These are phyloP conservation scores for Taxillus chinensis DNA, from an alignment of 164 flowering plant species.

Conservation along the genomic window DNA sequence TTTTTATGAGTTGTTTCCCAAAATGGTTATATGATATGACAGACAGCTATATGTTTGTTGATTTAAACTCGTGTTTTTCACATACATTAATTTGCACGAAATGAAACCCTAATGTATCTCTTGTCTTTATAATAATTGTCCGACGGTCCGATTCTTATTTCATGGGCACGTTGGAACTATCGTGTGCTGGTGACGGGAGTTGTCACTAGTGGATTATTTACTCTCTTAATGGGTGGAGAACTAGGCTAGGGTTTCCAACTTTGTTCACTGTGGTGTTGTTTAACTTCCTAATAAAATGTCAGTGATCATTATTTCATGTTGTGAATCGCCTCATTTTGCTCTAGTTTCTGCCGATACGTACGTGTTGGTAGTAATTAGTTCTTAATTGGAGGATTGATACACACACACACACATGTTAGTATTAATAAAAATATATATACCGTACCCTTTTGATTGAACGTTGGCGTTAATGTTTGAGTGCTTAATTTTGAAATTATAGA, in stretches of 20 bases:
- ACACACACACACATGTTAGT: not conserved
- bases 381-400: not conserved
- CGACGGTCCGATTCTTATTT: conserved; percentile 3
- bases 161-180: not conserved
- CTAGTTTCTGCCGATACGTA: not conserved
- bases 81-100: not conserved
- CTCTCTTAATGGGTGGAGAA: conserved; percentile 6
- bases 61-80: not conserved
- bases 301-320: conserved; percentile 18
- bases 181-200: conserved; percentile 1
- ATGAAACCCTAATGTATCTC: conserved; percentile 18
- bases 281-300: not conserved
- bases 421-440: not conserved
- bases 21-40: no score
- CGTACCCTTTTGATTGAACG: not conserved
- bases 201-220: not conserved
- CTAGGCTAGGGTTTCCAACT: conserved; percentile 26
- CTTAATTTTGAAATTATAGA: not conserved
- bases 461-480: not conserved
- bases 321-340: not conserved
- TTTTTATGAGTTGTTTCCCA: no score
- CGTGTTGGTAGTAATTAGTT: not conserved
- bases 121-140: not conserved
- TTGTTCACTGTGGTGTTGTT: not conserved
- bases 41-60: no score